phyloP scores from a whole-genome alignment of 140 eudicot genomes.

The Flaveria floridana region DNA sequence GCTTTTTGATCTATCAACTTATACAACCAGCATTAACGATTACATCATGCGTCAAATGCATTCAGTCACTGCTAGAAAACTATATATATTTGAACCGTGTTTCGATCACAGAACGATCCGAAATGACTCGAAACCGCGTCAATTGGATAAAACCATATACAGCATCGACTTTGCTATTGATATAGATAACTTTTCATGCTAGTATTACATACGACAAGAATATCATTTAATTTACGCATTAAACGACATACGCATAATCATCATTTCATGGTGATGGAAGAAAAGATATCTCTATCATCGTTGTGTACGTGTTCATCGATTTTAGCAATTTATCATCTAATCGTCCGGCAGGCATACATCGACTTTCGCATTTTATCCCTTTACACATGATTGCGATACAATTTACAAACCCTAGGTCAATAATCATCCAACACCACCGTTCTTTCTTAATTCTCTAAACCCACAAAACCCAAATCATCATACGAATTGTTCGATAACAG shows the following conservation, averaged over 20 bases:
- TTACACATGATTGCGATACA: constrained; percentile 16
- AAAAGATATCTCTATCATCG: neutral
- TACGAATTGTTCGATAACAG: neutral
- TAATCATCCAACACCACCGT: neutral
- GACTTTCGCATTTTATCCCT: neutral
- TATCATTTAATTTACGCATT: too few relatives aligned
- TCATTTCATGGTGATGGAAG: neutral
- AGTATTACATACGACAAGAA: neutral
- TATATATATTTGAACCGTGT: too few relatives aligned
- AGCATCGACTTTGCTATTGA: too few relatives aligned
- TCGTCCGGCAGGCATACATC: constrained; percentile 2
- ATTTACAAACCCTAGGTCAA: constrained; percentile 21
- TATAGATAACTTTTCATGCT: too few relatives aligned
- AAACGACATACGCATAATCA: too few relatives aligned
- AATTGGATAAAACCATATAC: too few relatives aligned
- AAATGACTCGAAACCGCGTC: too few relatives aligned
- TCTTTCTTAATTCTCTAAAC: neutral
- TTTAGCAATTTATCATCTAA: neutral
- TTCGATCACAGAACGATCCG: too few relatives aligned
- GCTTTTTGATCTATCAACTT: too few relatives aligned
- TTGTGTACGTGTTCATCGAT: neutral
- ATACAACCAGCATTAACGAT: too few relatives aligned
- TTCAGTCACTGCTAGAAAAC: too few relatives aligned
- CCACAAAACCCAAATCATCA: neutral
- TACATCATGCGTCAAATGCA: too few relatives aligned